Base-by-base conservation (phyloP, 2,329 filamentous ascomycete species). In the Phoma sp. region DNA sequence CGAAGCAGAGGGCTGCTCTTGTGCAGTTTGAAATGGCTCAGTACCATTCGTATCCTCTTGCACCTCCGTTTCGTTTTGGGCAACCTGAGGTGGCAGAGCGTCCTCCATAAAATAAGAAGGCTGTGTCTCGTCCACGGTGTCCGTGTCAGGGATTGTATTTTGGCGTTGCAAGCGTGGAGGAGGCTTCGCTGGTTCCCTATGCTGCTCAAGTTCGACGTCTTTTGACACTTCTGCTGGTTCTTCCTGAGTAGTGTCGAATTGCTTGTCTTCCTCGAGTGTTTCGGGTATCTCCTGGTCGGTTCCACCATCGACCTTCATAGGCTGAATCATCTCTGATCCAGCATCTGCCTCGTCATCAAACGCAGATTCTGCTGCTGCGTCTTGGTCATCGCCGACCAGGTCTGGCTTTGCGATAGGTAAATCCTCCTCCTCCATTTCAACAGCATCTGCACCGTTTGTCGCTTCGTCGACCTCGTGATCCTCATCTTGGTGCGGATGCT, bases 1-100 rank as follows among this genome's bases (percentile, higher is more conserved):
- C 10, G 66, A 71, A 6, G 53, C 57, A 14, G 70, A 69, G 7
- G 73, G 62, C 37, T 78, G 71, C 34, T 78, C 76, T 39, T 67
- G 70, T 15, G 76, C 77, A n/a, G 77, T 72, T 9, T 67, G 56
- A 17, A 66, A 71, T 3, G 36, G 45, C 14, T 61, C 62, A 3
- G 61, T 68, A 38, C 59, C 68, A 21, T 65, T 64, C 5, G 56
- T 67, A 4, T 64, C 47, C 25, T 57, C 39, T 1, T 26, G 39
- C 6, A 29, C 42, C 18, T 32, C 48, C 17, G 17, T 21, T n/a
- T 37, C 46, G 7, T 34, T 29, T 9, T 48, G 23, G 15, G 15
- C 33, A 23, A 23, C 5, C 23, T 56, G 45, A n/a, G 20, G 34
- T 28, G 18, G 25, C 9, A 15, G 32, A 29, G 15, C 20, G 4